Evolutionary conservation across 768 basidiomycete genomes (phyloP).

Genomic region (Clavulina sp.): DNA sequence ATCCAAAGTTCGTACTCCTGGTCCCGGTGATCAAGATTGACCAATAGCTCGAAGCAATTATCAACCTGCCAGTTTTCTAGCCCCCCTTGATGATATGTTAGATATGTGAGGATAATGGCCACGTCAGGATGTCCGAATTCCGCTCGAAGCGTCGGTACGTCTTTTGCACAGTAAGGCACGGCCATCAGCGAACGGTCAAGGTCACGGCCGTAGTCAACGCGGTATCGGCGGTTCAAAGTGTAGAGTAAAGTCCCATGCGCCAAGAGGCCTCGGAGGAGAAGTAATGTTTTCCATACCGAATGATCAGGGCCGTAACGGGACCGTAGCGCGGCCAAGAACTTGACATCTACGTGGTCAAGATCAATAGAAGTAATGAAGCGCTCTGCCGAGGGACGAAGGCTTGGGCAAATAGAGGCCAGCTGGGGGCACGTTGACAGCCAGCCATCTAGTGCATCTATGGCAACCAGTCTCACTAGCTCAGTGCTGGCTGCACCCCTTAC

Average conservation of each 20-base stretch:
- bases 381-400: neutral
- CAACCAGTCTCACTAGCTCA: neutral
- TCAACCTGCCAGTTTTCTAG: neutral
- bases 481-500: neutral
- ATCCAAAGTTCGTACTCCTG: neutral
- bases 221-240: constrained; percentile 26
- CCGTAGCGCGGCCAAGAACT: no score
- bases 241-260: constrained; percentile 25
- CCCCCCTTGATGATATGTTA: constrained; percentile 14
- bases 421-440: constrained; percentile 9
- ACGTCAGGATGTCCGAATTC: constrained; percentile 7
- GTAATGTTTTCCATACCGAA: constrained; percentile 21
- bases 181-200: constrained; percentile 27
- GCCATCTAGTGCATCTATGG: neutral
- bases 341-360: neutral
- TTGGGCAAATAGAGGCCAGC: neutral
- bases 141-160: constrained; percentile 5
- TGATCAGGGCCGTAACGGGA: neutral
- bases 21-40: neutral
- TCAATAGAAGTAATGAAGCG: neutral
- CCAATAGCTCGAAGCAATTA: neutral
- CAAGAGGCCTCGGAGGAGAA: constrained; percentile 31
- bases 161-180: constrained; percentile 31
- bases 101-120: constrained; percentile 1
- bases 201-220: constrained; percentile 36